Base-by-base conservation (phyloP, 345 rosid species). In the Corchorus capsularis region DNA sequence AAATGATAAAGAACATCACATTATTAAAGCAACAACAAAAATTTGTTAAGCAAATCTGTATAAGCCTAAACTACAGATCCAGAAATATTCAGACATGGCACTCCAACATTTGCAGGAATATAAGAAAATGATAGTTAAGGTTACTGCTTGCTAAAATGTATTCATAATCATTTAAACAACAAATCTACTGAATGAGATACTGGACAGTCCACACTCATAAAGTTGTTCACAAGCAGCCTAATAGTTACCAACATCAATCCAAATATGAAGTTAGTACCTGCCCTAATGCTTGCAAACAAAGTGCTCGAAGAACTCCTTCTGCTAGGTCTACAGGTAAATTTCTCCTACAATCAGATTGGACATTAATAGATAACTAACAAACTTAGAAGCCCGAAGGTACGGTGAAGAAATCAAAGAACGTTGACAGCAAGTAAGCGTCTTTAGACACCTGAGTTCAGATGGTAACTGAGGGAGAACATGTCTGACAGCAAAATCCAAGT, bases 251-350 rank as follows among this genome's bases (percentile, higher is more conserved):
- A 77, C 71, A 76, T 69, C 41, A 55, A 79, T 46, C 74, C 72
- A 79, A 43, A 75, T 41, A 78, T 16, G 59, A 79, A 78, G 77
- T 60, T 47, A 50, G 6, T 88, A 94, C 99, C 97, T 91, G 97
- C 76, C 99, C 99, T 76, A 96, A 79, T 74, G 98, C 95, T 81
- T 96, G 99, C 79, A 94, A 86, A 87, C 96, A 90, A 79, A 92
- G 95, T 73, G 97, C 97, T 69, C 92, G 83, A 78, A 94, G 92
- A 82, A 87, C 97, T 81, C 97, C 99, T 82, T 91, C 99, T 27
- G 90, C 90, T 72, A 96, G 86, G 80, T 96, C 99, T 35, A 92
- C 97, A 3, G 99, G 99, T 74, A 94, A 86, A 78, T 79, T 89
- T 87, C 96, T 90, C 91, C 99, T 96, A 76, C 72, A 71, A 53